These are phyloP conservation scores for Coix lacrymajobi DNA, from an alignment of 176 grass and related monocot species.

Conservation along the genomic window DNA sequence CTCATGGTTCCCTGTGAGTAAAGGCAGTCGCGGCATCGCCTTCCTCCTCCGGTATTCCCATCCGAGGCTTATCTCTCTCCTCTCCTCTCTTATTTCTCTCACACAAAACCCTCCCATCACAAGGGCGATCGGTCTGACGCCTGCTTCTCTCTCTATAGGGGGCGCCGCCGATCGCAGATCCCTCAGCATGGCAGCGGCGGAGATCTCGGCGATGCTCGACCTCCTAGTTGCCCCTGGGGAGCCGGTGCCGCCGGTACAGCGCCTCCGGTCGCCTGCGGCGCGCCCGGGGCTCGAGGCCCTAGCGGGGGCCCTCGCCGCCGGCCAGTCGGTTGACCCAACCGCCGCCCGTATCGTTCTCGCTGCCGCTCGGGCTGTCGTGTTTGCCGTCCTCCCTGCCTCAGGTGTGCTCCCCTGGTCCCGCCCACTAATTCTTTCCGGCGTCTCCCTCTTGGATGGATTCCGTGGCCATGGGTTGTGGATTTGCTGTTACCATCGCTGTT, in stretches of 20 bases:
- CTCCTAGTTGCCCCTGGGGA: constrained; percentile 19
- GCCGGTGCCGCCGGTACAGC: constrained; percentile 18
- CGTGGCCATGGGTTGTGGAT: background rate
- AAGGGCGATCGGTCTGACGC: constrained; percentile 14
- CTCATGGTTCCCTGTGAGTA: too few relatives aligned
- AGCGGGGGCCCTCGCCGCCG: constrained; percentile 30
- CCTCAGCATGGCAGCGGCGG: constrained; percentile 43
- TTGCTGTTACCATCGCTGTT: background rate
- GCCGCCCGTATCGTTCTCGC: constrained; percentile 27
- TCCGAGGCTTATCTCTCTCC: background rate
- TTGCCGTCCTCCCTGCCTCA: constrained; percentile 29
- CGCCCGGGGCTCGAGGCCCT: constrained; percentile 33
- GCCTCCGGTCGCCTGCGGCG: constrained; percentile 16
- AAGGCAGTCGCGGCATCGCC: background rate
- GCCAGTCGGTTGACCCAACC: constrained; percentile 16
- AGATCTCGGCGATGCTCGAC: constrained; percentile 48
- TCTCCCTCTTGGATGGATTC: background rate
- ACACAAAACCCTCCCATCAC: constrained; percentile 25
- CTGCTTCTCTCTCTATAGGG: background rate
- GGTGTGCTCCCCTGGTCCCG: constrained; percentile 25
- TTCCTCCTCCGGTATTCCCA: background rate
- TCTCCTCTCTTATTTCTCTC: background rate
- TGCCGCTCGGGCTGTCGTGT: constrained; percentile 38
- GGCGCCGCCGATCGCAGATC: constrained; percentile 39
- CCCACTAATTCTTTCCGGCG: background rate